Evolutionary conservation across 257 asterid genomes (phyloP), one percentile per base, ranked within the genome.

Genomic region (Fraxinus pennsylvanica): DNA sequence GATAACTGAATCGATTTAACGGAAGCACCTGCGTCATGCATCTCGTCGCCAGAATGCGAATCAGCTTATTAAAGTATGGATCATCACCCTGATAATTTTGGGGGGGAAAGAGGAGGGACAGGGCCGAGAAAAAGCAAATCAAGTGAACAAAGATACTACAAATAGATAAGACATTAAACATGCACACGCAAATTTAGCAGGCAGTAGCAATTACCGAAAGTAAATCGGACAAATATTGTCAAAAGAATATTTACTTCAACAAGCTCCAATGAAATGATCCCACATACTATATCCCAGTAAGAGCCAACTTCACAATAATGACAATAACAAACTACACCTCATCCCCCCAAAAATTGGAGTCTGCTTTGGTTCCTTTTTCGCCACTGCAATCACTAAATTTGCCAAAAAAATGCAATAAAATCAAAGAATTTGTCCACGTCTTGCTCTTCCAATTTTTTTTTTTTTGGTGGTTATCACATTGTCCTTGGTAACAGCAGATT

Each of bases 21-120:
- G 52, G 66, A 76, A 76, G 81, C 85, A 95, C 99, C 99, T 96
- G 99, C 36, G 98, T 83, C 99, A 96, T 96, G 97, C 99, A 96
- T 84, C 99, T 93, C 75, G 99, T 93, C 47, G 99, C 94, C 88
- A 96, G 90, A 83, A 96, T 96, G 43, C 99, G 97, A 61, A 96
- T 93, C 82, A 96, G 87, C 89, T 96, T 96, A 84, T 96, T 96
- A 69, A 96, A 93, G 90, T 93, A 96, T 41, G 97, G 97, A 86
- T 96, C 99, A 63, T 82, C 87, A 27, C 96, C 96, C 99, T 94
- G 90, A 50, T 68, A 36, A 32, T 68, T 71, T 66, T 32, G 19
- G 59, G 21, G 35, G 63, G 15, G 35, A 25, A 50, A 74, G 76
- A 54, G n/a, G 70, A 68, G 65, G 43, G 47, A 65, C 25, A 76